phyloP scores from a whole-genome alignment of 1,139 yeast species.

The Diutina mesorugosa region DNA sequence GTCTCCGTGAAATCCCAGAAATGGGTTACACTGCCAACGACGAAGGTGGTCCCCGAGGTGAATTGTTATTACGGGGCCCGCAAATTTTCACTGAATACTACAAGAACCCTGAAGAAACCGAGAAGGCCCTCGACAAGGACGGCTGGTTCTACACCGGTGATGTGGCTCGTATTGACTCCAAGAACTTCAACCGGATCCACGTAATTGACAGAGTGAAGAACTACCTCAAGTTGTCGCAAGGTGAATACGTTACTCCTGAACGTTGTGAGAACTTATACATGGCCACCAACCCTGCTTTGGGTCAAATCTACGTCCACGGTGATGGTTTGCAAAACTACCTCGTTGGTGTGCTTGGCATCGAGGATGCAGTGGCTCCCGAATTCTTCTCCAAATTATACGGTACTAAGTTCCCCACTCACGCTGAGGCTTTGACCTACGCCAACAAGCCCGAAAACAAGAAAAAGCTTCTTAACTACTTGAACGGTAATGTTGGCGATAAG shows the following conservation, averaged over 20 bases:
- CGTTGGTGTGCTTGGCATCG: slow-evolving; percentile 38
- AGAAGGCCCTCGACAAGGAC: slow-evolving; percentile 39
- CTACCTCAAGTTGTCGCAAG: slow-evolving; percentile 71
- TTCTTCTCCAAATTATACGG: neutral
- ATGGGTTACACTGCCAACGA: slow-evolving; percentile 4
- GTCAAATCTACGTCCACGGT: slow-evolving; percentile 17
- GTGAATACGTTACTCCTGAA: slow-evolving; percentile 75
- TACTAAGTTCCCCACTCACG: neutral
- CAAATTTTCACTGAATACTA: slow-evolving; percentile 50
- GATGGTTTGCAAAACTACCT: slow-evolving; percentile 41
- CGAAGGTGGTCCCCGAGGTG: slow-evolving; percentile 17
- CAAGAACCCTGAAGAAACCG: slow-evolving; percentile 43
- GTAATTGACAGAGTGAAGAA: slow-evolving; percentile 71
- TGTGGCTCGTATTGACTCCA: slow-evolving; percentile 41
- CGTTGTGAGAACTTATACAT: slow-evolving; percentile 57
- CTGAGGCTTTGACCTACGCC: neutral
- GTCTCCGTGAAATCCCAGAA: slow-evolving; percentile 14
- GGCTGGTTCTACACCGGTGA: slow-evolving; percentile 79
- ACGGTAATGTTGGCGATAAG: slow-evolving; percentile 12
- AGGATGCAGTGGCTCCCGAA: slow-evolving; percentile 8
- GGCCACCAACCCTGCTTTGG: slow-evolving; percentile 9
- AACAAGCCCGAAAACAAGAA: slow-evolving; percentile 12
- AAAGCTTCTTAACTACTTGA: slow-evolving; percentile 15
- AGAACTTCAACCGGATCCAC: slow-evolving; percentile 26
- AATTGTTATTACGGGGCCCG: slow-evolving; percentile 55